phyloP scores from a whole-genome alignment of 2,329 filamentous ascomycete species.

The Graphilbum ipis-grandicollis region DNA sequence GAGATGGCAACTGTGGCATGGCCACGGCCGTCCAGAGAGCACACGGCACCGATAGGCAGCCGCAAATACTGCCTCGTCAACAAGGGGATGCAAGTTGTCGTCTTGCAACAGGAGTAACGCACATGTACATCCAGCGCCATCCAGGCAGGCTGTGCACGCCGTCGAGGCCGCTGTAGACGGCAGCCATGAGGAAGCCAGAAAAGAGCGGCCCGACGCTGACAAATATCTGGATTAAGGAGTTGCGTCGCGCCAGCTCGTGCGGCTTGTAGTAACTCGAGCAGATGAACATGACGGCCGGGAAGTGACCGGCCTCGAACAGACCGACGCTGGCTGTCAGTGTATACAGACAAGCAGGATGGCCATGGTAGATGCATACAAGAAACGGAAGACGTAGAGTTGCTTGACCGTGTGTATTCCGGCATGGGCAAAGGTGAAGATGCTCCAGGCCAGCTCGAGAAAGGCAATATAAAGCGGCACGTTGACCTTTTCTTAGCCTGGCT shows the following conservation, averaged over 20 bases:
- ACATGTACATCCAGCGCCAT: slow-evolving; percentile 15
- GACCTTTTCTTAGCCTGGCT: no score
- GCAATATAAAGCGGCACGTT: slow-evolving; percentile 23
- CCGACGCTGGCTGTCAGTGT: slow-evolving; percentile 9
- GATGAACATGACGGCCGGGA: slow-evolving; percentile 14
- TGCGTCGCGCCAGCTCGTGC: slow-evolving; percentile 14
- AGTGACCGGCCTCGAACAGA: slow-evolving; percentile 14
- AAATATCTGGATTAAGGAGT: slow-evolving; percentile 14
- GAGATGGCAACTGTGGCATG: slow-evolving; percentile 12
- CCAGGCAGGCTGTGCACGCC: slow-evolving; percentile 10
- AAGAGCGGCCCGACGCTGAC: slow-evolving; percentile 12
- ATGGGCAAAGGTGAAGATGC: slow-evolving; percentile 13
- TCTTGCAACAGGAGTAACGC: no score
- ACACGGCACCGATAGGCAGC: slow-evolving; percentile 12
- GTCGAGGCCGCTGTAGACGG: slow-evolving; percentile 13
- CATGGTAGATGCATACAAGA: slow-evolving; percentile 7
- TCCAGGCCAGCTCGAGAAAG: slow-evolving; percentile 24
- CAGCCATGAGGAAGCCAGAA: slow-evolving; percentile 13
- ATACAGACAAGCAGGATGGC: no score
- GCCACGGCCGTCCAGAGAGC: slow-evolving; percentile 12
- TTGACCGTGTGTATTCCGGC: slow-evolving; percentile 10
- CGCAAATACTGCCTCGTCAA: slow-evolving; percentile 8
- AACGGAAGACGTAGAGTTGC: slow-evolving; percentile 13
- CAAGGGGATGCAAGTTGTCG: not conserved
- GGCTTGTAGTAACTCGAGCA: slow-evolving; percentile 16